phyloP scores from a whole-genome alignment of 75 land plant species.

The Sequoiadendron giganteum region DNA sequence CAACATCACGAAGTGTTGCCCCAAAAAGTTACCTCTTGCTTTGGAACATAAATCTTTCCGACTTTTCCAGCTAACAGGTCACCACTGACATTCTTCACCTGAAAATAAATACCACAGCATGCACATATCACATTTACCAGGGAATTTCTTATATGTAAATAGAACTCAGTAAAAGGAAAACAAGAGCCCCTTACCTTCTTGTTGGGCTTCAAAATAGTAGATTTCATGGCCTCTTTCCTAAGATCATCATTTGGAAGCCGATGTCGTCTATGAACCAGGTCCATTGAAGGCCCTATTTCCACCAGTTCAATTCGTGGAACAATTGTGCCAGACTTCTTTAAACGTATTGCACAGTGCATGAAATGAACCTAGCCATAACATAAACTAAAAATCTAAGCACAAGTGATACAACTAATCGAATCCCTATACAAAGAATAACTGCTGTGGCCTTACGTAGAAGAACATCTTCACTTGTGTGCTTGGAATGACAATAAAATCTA shows the following conservation, averaged over 20 bases:
- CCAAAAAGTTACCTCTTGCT: slow-evolving; percentile 41
- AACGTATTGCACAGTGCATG: slow-evolving; percentile 78
- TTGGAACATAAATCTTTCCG: slow-evolving; percentile 62
- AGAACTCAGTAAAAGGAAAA: neutral
- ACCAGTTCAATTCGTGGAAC: slow-evolving; percentile 82
- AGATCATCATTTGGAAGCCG: slow-evolving; percentile 73
- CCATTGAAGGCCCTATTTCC: slow-evolving; percentile 94
- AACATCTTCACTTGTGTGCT: neutral
- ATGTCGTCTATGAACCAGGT: slow-evolving; percentile 70
- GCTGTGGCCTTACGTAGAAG: no score
- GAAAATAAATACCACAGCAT: slow-evolving; percentile 8
- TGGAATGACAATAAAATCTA: slow-evolving; percentile 1
- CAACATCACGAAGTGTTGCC: neutral
- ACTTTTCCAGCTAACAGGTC: slow-evolving; percentile 50
- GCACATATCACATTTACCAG: neutral
- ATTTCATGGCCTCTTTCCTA: slow-evolving; percentile 76
- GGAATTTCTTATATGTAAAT: neutral
- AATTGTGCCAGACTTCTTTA: slow-evolving; percentile 78
- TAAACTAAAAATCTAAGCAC: neutral
- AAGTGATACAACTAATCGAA: neutral
- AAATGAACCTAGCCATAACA: slow-evolving; percentile 25
- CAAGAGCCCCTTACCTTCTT: slow-evolving; percentile 48
- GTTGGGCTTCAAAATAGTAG: slow-evolving; percentile 43
- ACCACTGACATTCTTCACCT: slow-evolving; percentile 56
- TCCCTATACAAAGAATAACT: no score